Evolutionary conservation across 495 filamentous ascomycete genomes (phyloP).

Genomic region (Apodospora peruviana): DNA sequence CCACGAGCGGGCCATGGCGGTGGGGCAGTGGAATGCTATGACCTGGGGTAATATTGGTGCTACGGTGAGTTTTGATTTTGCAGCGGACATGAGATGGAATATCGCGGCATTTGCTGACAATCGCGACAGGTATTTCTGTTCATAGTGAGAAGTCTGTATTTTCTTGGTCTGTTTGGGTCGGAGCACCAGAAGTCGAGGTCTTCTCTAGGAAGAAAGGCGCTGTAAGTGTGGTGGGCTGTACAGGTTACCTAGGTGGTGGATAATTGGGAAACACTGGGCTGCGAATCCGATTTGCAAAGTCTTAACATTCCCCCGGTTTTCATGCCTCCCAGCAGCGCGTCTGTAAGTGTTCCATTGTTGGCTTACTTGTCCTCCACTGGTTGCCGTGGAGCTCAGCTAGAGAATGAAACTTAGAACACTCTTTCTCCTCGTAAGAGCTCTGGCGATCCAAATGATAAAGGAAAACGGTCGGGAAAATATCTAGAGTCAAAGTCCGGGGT

Average conservation of each 20-base stretch:
- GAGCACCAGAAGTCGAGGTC: constrained; percentile 7
- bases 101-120: background rate
- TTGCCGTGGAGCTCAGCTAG: no score
- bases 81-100: background rate
- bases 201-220: constrained; percentile 8
- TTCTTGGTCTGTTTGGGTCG: constrained; percentile 54
- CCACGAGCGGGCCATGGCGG: constrained; percentile 44
- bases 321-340: no score
- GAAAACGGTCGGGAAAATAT: no score
- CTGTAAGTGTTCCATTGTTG: no score
- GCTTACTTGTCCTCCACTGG: no score
- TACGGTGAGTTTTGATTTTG: constrained; percentile 39
- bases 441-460: no score
- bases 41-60: constrained; percentile 69
- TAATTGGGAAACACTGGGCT: no score
- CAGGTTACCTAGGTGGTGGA: no score
- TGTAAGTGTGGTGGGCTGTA: background rate
- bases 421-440: no score
- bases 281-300: no score
- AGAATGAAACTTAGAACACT: no score
- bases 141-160: constrained; percentile 49
- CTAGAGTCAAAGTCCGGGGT: constrained; percentile 1
- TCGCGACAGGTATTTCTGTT: constrained; percentile 34
- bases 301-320: no score
- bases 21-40: constrained; percentile 60